Evolutionary conservation across 306 rosid genomes (phyloP).

Genomic region (Inga leiocalycina): DNA sequence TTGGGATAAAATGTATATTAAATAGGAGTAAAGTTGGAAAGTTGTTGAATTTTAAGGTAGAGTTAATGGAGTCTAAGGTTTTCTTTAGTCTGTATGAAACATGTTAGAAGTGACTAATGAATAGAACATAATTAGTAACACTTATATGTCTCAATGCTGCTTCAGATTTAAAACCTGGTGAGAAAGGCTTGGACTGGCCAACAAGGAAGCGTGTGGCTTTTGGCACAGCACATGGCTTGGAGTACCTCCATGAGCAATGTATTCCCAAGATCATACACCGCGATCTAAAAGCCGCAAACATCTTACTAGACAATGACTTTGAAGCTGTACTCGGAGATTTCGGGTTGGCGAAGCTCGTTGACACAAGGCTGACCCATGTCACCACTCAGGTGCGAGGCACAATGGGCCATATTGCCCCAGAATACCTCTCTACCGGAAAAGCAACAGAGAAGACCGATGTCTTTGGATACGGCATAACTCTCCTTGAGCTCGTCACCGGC

Average conservation of each 20-base stretch:
- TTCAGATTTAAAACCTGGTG: constrained; percentile 50
- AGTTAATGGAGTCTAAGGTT: too few relatives aligned
- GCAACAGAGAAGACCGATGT: constrained; percentile 93
- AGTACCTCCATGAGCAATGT: constrained; percentile 88
- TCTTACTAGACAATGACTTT: constrained; percentile 78
- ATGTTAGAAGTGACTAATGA: too few relatives aligned
- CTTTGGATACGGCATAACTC: constrained; percentile 92
- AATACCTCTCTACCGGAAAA: constrained; percentile 88
- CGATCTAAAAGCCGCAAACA: constrained; percentile 94
- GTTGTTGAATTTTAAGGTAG: too few relatives aligned
- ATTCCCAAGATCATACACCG: constrained; percentile 93
- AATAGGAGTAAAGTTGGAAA: too few relatives aligned
- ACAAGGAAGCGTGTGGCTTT: constrained; percentile 53
- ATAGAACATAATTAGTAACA: too few relatives aligned
- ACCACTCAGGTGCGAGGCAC: constrained; percentile 96
- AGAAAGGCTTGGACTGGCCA: constrained; percentile 56
- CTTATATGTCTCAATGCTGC: constrained; percentile 3
- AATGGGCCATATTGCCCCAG: constrained; percentile 99
- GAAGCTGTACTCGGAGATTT: constrained; percentile 96
- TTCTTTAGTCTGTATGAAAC: too few relatives aligned
- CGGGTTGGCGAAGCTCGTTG: constrained; percentile 82
- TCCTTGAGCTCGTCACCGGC: constrained; percentile 89
- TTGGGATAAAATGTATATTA: too few relatives aligned
- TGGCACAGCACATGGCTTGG: constrained; percentile 69
- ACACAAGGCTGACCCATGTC: constrained; percentile 76